Conservation (phyloP, 2,329 filamentous ascomycete species). For the Cytospora piceicola region DNA sequence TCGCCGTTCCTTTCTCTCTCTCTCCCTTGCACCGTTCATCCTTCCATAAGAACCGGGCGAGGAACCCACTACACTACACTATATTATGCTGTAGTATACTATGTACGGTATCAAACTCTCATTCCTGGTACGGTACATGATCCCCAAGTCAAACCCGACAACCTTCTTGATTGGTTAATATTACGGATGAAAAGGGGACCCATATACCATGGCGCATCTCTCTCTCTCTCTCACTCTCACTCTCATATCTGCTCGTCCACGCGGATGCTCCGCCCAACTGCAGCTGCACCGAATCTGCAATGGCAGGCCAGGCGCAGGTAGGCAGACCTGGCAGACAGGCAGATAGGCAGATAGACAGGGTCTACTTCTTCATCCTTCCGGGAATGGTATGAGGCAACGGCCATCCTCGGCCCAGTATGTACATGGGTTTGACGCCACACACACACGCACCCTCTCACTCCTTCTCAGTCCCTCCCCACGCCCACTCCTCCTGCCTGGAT, state of each 20-base stretch:
- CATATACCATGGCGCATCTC: background rate
- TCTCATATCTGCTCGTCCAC: no score
- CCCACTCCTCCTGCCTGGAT: conserved; percentile 4
- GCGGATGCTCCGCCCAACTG: no score
- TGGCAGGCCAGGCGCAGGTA: no score
- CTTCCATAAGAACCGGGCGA: background rate
- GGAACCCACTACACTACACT: background rate
- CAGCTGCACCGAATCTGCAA: no score
- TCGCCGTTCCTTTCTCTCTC: no score
- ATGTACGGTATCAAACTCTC: background rate
- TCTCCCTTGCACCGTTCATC: background rate
- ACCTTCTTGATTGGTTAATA: background rate
- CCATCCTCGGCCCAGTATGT: background rate
- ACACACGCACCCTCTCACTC: background rate
- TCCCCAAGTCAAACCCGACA: no score
- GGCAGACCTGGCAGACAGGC: no score
- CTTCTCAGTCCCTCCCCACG: conserved; percentile 4
- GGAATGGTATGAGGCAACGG: background rate
- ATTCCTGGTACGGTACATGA: background rate
- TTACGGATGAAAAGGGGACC: background rate
- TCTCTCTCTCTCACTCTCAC: no score
- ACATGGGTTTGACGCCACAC: background rate
- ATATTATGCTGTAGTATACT: background rate
- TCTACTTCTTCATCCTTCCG: background rate
- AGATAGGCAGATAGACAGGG: background rate